Percentiles rank a stretch among this genome's conserved stretches.
These are phyloP conservation scores for Clitocybe nebularis DNA, from an alignment of 1,284 basidiomycete genomes.

Conservation along the genomic window DNA sequence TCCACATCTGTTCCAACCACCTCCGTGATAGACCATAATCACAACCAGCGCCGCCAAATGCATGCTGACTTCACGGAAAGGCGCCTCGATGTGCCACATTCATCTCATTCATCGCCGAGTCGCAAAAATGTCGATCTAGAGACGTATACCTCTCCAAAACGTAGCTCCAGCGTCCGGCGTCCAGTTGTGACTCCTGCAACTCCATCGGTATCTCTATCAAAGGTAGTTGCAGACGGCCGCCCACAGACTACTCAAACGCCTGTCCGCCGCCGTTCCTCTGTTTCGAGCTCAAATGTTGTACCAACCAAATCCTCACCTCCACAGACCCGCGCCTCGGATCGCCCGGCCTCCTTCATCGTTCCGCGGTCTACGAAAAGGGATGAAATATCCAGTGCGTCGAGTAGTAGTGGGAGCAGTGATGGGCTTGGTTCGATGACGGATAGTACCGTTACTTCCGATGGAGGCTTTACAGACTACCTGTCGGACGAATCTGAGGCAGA, in stretches of 20 bases:
- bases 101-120: constrained; percentile 52
- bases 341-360: constrained; percentile 22
- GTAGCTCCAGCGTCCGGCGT: constrained; percentile 37
- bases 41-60: constrained; percentile 43
- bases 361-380: constrained; percentile 29
- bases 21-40: constrained; percentile 39
- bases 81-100: constrained; percentile 33
- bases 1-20: constrained; percentile 37
- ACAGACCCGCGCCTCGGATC: constrained; percentile 22
- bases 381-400: constrained; percentile 43
- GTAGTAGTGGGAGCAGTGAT: constrained; percentile 58
- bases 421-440: constrained; percentile 55
- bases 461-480: constrained; percentile 79
- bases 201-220: constrained; percentile 29
- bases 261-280: constrained; percentile 20
- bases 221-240: constrained; percentile 26
- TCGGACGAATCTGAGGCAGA: constrained; percentile 83
- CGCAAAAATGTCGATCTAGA: constrained; percentile 57
- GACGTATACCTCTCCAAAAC: constrained; percentile 34
- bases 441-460: constrained; percentile 75
- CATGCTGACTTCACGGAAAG: constrained; percentile 42
- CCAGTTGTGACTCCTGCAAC: constrained; percentile 46
- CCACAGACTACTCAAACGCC: constrained; percentile 19
- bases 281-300: constrained; percentile 21
- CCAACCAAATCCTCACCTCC: constrained; percentile 14